A percentile compares a stretch with the other conserved stretches of the same genome.
Conservation (phyloP, 2,329 filamentous ascomycete genomes). For the Waltergamsia citrina region DNA sequence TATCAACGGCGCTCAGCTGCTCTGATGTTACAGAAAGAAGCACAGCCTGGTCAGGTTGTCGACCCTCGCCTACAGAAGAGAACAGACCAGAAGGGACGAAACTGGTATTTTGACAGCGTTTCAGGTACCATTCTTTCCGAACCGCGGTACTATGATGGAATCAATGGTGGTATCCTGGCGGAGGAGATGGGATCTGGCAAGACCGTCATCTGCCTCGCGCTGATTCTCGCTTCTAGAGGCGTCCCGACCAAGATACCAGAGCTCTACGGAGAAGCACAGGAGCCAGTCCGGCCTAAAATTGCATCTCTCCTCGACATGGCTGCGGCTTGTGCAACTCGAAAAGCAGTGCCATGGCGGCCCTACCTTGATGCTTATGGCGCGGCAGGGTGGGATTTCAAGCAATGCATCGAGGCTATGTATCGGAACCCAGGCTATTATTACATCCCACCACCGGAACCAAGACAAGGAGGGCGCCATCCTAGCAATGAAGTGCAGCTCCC, state of each 20-base stretch:
- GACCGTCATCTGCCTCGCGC: conserved; percentile 73
- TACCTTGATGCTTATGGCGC: conserved; percentile 42
- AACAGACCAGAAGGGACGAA: conserved; percentile 47
- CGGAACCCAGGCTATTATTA: conserved; percentile 51
- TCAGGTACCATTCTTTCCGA: conserved; percentile 52
- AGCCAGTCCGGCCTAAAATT: conserved; percentile 31
- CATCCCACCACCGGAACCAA: conserved; percentile 33
- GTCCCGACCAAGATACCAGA: conserved; percentile 59
- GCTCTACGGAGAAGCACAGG: conserved; percentile 36
- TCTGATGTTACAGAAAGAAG: conserved; percentile 75
- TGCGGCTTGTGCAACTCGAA: conserved; percentile 55
- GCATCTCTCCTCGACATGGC: conserved; percentile 68
- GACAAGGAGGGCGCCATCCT: conserved; percentile 11
- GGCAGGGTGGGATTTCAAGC: conserved; percentile 36
- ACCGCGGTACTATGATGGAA: conserved; percentile 64
- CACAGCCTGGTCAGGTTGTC: conserved; percentile 49
- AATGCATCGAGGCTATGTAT: conserved; percentile 46
- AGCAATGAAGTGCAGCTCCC: background rate
- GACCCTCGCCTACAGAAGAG: conserved; percentile 64
- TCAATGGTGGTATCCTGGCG: conserved; percentile 67
- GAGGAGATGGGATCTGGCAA: conserved; percentile 82
- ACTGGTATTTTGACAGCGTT: conserved; percentile 63
- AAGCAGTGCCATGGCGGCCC: conserved; percentile 61
- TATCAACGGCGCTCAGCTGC: conserved; percentile 78
- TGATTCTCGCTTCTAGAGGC: conserved; percentile 66